Evolutionary conservation across 2,329 filamentous ascomycete species (phyloP).

Genomic region (Aspergillus fumigatiaffinis): DNA sequence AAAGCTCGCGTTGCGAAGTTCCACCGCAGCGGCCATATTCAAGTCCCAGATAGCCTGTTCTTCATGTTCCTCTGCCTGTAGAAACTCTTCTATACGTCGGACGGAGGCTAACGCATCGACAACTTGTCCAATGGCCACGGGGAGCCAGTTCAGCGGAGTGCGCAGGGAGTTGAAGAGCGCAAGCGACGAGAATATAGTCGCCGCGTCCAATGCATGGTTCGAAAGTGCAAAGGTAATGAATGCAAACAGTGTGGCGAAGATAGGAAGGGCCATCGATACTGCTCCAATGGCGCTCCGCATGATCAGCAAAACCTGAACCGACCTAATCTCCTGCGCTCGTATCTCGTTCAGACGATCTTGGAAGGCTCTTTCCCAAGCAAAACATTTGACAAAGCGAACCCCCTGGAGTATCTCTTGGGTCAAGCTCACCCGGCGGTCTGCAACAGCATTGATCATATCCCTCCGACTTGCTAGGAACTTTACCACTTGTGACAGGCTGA

Average conservation of each 20-base stretch:
- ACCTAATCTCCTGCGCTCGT: conserved; percentile 68
- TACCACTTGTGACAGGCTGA: conserved; percentile 70
- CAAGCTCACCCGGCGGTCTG: conserved; percentile 82
- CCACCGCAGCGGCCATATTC: conserved; percentile 55
- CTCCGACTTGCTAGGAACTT: conserved; percentile 69
- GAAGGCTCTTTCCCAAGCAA: conserved; percentile 90
- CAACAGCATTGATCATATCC: conserved; percentile 80
- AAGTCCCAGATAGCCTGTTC: conserved; percentile 63
- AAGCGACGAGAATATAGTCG: conserved; percentile 84
- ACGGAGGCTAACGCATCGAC: conserved; percentile 86
- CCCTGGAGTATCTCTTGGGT: conserved; percentile 89
- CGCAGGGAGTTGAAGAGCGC: conserved; percentile 90
- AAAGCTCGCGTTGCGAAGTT: conserved; percentile 69
- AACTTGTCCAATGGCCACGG: conserved; percentile 81
- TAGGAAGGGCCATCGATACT: conserved; percentile 76
- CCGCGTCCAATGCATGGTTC: conserved; percentile 66
- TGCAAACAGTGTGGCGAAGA: conserved; percentile 91
- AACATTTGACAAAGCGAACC: conserved; percentile 91
- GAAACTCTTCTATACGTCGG: conserved; percentile 79
- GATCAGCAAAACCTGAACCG: conserved; percentile 72
- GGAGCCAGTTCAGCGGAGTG: conserved; percentile 83
- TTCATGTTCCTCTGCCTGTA: conserved; percentile 77
- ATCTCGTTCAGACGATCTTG: conserved; percentile 71
- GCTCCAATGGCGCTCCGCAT: conserved; percentile 84
- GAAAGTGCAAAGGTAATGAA: conserved; percentile 74